phyloP scores from a whole-genome alignment of 805 yeast genomes.

The Barnettozyma siamensis region DNA sequence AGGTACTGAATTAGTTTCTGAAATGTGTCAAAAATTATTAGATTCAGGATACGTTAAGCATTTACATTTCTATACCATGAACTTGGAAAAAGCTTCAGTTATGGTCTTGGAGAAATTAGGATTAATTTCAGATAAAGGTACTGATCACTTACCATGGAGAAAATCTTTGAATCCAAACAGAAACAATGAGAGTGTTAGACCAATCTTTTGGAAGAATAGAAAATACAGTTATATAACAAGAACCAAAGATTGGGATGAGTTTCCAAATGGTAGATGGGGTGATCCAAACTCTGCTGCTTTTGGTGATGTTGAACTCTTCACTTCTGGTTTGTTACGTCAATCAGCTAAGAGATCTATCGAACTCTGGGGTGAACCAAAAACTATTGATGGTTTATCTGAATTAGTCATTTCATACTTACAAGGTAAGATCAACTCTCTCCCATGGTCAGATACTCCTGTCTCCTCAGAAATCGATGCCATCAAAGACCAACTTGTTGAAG shows the following conservation, averaged over 20 bases:
- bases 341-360: conserved; percentile 73
- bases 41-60: conserved; percentile 74
- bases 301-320: conserved; percentile 81
- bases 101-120: conserved; percentile 78
- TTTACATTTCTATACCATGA: conserved; percentile 96
- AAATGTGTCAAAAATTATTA: conserved; percentile 71
- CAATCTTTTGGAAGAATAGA: conserved; percentile 94
- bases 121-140: conserved; percentile 34
- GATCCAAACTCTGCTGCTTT: conserved; percentile 97
- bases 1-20: conserved; percentile 77
- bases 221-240: conserved; percentile 84
- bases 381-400: conserved; percentile 51
- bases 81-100: conserved; percentile 83
- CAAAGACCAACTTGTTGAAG: conserved; percentile 47
- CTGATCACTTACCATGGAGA: conserved; percentile 72
- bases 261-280: conserved; percentile 99
- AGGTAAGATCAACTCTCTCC: conserved; percentile 69
- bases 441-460: conserved; percentile 94
- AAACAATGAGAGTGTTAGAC: conserved; percentile 77
- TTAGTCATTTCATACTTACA: conserved; percentile 64
- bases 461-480: conserved; percentile 69
- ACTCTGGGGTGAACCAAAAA: conserved; percentile 81
- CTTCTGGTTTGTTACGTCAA: conserved; percentile 76
- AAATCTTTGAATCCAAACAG: conserved; percentile 79
- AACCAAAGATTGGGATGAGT: conserved; percentile 95